These are phyloP conservation scores for Blastobotrys petasosporus DNA, from an alignment of 1,139 yeast genomes.

Conservation along the genomic window DNA sequence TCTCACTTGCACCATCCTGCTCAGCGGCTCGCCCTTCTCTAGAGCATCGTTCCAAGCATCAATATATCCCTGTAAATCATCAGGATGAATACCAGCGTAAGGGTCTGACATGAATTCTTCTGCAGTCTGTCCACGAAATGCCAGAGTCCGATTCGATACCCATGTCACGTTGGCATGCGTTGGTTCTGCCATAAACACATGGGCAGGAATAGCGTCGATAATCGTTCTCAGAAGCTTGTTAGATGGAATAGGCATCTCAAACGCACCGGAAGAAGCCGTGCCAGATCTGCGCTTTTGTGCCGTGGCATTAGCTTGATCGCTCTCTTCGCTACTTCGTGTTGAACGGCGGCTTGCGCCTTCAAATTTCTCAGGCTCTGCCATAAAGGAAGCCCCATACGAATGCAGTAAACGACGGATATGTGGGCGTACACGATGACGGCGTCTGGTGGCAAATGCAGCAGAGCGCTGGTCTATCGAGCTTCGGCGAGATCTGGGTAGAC, in stretches of 20 bases:
- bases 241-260: constrained; percentile 21
- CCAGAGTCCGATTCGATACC: constrained; percentile 33
- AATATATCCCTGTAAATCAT: constrained; percentile 25
- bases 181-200: constrained; percentile 33
- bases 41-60: constrained; percentile 29
- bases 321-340: too few relatives aligned
- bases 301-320: too few relatives aligned
- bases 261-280: constrained; percentile 3
- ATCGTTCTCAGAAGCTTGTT: constrained; percentile 29
- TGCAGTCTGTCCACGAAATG: constrained; percentile 31
- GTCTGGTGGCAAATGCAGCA: constrained; percentile 2
- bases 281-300: background rate
- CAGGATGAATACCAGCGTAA: constrained; percentile 28
- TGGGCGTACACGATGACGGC: constrained; percentile 17
- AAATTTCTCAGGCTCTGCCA: constrained; percentile 17
- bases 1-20: constrained; percentile 29
- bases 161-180: constrained; percentile 31
- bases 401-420: constrained; percentile 18
- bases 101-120: constrained; percentile 28
- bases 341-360: too few relatives aligned
- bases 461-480: constrained; percentile 1
- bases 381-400: constrained; percentile 22
- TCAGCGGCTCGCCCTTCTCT: constrained; percentile 30
- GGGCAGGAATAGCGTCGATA: constrained; percentile 35
- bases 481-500: background rate